Conservation (phyloP, 2,329 filamentous ascomycete species). For the Fusarium irregulare region DNA sequence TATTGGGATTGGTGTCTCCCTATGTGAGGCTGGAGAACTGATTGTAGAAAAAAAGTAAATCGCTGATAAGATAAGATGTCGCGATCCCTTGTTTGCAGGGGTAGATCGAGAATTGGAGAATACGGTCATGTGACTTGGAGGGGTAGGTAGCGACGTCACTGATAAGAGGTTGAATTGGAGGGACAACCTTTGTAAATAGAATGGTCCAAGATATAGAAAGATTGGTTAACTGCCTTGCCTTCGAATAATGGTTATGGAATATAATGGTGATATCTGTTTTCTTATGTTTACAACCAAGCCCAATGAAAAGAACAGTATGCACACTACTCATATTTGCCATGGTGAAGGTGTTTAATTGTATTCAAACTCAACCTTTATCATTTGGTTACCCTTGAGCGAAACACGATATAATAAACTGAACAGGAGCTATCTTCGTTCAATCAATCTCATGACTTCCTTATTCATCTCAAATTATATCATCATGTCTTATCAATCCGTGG, state of each 20-base stretch:
- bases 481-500: slow-evolving; percentile 22
- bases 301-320: not conserved
- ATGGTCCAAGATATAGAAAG: too few relatives aligned
- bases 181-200: not conserved
- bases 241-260: too few relatives aligned
- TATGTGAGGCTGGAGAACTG: slow-evolving; percentile 20
- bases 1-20: slow-evolving; percentile 5
- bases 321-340: too few relatives aligned
- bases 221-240: too few relatives aligned
- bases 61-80: slow-evolving; percentile 43
- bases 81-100: slow-evolving; percentile 1
- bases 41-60: slow-evolving; percentile 42
- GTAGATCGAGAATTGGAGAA: not conserved
- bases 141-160: slow-evolving; percentile 35
- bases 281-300: not conserved
- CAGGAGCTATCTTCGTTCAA: not conserved
- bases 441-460: not conserved
- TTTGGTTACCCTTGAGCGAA: not conserved
- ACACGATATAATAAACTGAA: not conserved
- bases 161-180: not conserved
- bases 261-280: too few relatives aligned
- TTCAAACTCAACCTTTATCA: not conserved
- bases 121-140: slow-evolving; percentile 37
- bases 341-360: not conserved
- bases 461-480: not conserved